Evolutionary conservation across 805 yeast genomes (phyloP), one percentile per base, ranked within the genome.

Genomic region (Saccharomyces paradoxus): DNA sequence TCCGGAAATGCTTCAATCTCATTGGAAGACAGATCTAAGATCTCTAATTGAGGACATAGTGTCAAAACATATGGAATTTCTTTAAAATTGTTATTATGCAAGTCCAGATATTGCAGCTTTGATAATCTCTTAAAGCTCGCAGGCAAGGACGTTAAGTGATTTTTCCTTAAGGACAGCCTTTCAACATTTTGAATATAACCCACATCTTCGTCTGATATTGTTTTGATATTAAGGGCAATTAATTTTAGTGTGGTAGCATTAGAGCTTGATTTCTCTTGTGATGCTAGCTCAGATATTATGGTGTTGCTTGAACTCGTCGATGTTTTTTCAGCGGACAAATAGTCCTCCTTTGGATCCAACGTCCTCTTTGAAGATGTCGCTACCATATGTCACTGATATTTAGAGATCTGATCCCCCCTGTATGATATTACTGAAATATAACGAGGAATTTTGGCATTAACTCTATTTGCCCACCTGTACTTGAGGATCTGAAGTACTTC

Each of bases 1-100:
- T 65, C 56, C 1, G 88, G 85, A 14, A 87, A 67, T 3, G 62
- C 58, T n/a, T 67, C 64, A 29, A 87, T 69, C 27, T 65, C 67
- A 64, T 87, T 87, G 41, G 73, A 69, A 22, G 89, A 82, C 22
- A 87, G 66, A 67, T 87, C 92, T 46, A 87, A 68, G 51, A 83
- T 82, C 61, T 85, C 91, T 53, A 87, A 69, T 7, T 74, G 72
- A 12, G 66, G 61, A 59, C 74, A 65, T 41, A 66, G 66, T 27
- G 66, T 55, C 55, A 81, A 61, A 6, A 75, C 63, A 1, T 69
- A 66, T 0, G 95, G 90, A 48, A 87, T 76, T 49, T 70, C 74
- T 2, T 73, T 59, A 51, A 88, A 74, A 48, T 71, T 65, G 65
- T 88, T 88, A 55, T 76, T 73, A 64, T 87, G 86, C 49, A 88